Evolutionary conservation across 1,139 yeast species (phyloP), one percentile per base, ranked within the genome.

Genomic region (Zygosaccharomyces sapae): DNA sequence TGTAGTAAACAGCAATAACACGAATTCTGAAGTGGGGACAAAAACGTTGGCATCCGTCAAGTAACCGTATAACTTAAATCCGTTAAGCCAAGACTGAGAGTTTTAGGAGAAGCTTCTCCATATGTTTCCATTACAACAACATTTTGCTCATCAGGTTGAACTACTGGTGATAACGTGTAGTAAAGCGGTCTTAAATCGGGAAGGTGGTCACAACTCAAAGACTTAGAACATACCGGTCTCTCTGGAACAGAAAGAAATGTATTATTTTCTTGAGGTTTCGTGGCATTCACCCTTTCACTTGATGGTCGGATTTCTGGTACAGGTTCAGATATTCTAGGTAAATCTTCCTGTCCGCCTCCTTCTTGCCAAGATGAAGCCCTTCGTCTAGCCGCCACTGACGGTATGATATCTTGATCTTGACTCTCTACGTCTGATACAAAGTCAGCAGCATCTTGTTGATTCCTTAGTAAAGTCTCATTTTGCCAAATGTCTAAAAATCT

Each of bases 401-500:
- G 46, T 18, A 35, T 18, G n/a, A 12, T 20, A 19, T 43, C 47
- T 2, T 45, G 49, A 20, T 38, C 47, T 6, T 36, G 36, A 4
- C 44, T 49, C 25, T 49, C 48, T 16, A 43, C 47, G n/a, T 41
- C 44, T 1, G 39, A 37, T 5, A 24, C 13, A 27, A 29, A 33
- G 20, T 29, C 38, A 9, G 35, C 34, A 9, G 46, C 47, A 19
- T 48, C 45, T n/a, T 30, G 33, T 16, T 37, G 35, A 3, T 33
- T 18, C 18, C 45, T 44, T 16, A 58, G 47, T n/a, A 49, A 33
- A 6, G 47, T 43, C 22, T 51, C 51, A 36, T 59, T 52, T 37
- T 57, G 63, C 66, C 65, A 62, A n/a, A 62, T 48, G 31, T 61
- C 58, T 19, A 61, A 39, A 41, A 59, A 44, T 59, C 65, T 36